phyloP scores from a whole-genome alignment of 495 filamentous ascomycete genomes.

The Symbiotaphrina buchneri region DNA sequence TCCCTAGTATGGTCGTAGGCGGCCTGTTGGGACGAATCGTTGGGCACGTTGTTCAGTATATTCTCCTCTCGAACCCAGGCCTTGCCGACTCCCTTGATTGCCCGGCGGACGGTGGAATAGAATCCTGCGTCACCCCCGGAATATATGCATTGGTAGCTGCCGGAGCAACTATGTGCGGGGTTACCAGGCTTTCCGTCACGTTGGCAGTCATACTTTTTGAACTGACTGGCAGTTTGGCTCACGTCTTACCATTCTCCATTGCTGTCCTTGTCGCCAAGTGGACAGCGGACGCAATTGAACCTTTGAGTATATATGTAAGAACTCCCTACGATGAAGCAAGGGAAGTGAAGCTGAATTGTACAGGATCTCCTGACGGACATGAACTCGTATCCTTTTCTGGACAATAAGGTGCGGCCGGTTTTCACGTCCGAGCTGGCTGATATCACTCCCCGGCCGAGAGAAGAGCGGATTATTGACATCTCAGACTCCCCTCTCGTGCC shows the following conservation, averaged over 20 bases:
- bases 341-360: conserved; percentile 7
- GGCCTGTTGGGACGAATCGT: conserved; percentile 79
- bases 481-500: conserved; percentile 52
- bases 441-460: conserved; percentile 53
- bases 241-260: conserved; percentile 86
- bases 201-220: conserved; percentile 92
- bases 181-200: conserved; percentile 83
- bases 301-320: conserved; percentile 74
- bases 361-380: conserved; percentile 84
- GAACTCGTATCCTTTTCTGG: conserved; percentile 90
- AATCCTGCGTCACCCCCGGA: conserved; percentile 79
- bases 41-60: conserved; percentile 70
- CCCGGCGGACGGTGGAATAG: conserved; percentile 38
- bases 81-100: conserved; percentile 55
- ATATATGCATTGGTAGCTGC: conserved; percentile 92
- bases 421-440: conserved; percentile 73
- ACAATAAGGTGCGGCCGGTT: conserved; percentile 77
- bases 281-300: conserved; percentile 92
- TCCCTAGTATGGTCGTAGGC: conserved; percentile 95
- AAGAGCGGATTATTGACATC: conserved; percentile 71
- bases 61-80: conserved; percentile 48
- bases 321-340: background rate
- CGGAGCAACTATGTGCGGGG: conserved; percentile 94
- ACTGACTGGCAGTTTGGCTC: conserved; percentile 79
- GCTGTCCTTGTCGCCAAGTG: conserved; percentile 88